These are phyloP conservation scores for Dioscorea alata DNA, from an alignment of 106 monocot species.

Conservation along the genomic window DNA sequence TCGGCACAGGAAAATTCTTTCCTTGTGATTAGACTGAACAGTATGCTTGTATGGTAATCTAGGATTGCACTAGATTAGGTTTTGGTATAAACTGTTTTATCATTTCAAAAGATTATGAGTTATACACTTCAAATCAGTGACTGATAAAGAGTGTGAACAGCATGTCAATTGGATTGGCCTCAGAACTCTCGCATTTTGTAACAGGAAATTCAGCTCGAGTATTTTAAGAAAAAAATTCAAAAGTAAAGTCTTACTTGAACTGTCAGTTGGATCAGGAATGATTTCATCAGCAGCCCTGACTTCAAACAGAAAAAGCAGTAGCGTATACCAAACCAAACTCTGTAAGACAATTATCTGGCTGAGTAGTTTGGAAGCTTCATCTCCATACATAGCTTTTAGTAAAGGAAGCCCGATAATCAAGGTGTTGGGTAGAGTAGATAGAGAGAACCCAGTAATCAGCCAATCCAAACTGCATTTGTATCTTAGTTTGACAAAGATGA, in stretches of 20 bases:
- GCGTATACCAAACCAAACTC: slow-evolving; percentile 61
- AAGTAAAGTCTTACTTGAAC: slow-evolving; percentile 15
- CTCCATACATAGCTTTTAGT: slow-evolving; percentile 64
- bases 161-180: too few relatives aligned
- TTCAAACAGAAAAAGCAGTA: slow-evolving; percentile 66
- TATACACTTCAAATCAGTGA: too few relatives aligned
- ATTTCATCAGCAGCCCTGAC: slow-evolving; percentile 39
- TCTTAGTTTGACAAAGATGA: slow-evolving; percentile 19
- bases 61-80: too few relatives aligned
- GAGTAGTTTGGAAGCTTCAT: slow-evolving; percentile 43
- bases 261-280: slow-evolving; percentile 17
- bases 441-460: slow-evolving; percentile 69
- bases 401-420: slow-evolving; percentile 74
- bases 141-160: too few relatives aligned
- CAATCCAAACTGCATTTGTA: slow-evolving; percentile 44
- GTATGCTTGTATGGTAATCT: too few relatives aligned
- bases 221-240: background rate
- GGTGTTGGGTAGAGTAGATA: slow-evolving; percentile 70
- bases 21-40: too few relatives aligned
- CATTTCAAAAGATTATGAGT: too few relatives aligned
- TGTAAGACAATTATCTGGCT: slow-evolving; percentile 73
- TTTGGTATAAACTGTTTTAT: too few relatives aligned
- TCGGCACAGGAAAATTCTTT: too few relatives aligned
- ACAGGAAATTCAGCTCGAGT: too few relatives aligned
- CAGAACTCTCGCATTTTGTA: too few relatives aligned